These are phyloP conservation scores for Phytophthora aleatoria DNA, from an alignment of 352 stramenopile genomes.

Conservation along the genomic window DNA sequence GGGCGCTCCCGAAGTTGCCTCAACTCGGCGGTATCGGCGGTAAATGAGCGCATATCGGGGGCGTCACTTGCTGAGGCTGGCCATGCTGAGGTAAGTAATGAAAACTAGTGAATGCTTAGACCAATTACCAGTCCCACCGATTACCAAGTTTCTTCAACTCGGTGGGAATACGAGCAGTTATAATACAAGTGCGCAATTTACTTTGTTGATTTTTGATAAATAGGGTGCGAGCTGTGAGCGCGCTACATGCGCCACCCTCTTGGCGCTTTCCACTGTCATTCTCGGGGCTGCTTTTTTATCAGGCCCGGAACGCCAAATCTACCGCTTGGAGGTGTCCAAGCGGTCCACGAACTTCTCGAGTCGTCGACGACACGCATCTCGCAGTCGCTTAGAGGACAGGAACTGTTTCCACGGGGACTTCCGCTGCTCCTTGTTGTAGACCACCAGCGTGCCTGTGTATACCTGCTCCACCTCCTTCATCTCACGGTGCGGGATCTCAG, in stretches of 20 bases:
- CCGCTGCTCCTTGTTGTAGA: slow-evolving; percentile 67
- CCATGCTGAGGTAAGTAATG: background rate
- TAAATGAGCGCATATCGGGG: slow-evolving; percentile 1
- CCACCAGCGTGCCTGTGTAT: slow-evolving; percentile 71
- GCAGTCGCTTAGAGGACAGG: slow-evolving; percentile 40
- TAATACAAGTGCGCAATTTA: slow-evolving; percentile 21
- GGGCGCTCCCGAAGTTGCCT: background rate
- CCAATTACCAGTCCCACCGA: no score
- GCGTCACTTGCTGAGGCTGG: background rate
- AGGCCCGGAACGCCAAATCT: slow-evolving; percentile 22
- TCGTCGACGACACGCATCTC: slow-evolving; percentile 48
- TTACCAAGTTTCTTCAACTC: no score
- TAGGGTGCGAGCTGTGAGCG: slow-evolving; percentile 21
- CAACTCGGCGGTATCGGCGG: background rate
- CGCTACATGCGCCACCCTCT: slow-evolving; percentile 13
- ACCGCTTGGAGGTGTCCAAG: slow-evolving; percentile 52
- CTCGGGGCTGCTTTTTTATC: slow-evolving; percentile 3
- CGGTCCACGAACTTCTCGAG: slow-evolving; percentile 69
- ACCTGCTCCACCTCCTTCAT: slow-evolving; percentile 46
- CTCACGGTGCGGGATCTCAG: slow-evolving; percentile 24
- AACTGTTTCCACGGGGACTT: slow-evolving; percentile 52
- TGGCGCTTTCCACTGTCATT: slow-evolving; percentile 10
- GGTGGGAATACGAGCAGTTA: slow-evolving; percentile 4
- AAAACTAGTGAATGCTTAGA: background rate
- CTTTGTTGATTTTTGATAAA: slow-evolving; percentile 30